Percentiles rank a stretch among this genome's conserved stretches.
Conservation (phyloP, 257 asterid genomes). For the Eustoma russellianum region DNA sequence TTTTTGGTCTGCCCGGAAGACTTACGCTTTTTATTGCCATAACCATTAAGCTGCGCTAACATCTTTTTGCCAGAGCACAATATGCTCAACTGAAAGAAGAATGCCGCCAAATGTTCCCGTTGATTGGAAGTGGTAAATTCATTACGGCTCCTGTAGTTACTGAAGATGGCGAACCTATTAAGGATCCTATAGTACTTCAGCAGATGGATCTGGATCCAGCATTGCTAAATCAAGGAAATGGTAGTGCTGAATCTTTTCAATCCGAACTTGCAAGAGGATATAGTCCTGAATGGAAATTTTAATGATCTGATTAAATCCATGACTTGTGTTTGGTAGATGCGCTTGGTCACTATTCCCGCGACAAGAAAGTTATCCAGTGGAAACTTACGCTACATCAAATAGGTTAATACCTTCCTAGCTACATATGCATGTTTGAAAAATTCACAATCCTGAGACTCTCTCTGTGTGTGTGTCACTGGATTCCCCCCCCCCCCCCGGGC, state of each 20-base stretch:
- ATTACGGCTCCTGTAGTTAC: conserved; percentile 88
- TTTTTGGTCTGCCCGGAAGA: too few relatives aligned
- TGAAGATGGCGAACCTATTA: conserved; percentile 74
- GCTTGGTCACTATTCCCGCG: conserved; percentile 16
- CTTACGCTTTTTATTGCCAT: too few relatives aligned
- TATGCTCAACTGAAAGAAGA: conserved; percentile 72
- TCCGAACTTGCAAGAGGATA: background rate
- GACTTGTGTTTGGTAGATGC: conserved; percentile 9
- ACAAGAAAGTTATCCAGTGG: conserved; percentile 72
- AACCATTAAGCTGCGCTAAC: too few relatives aligned
- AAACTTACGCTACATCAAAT: conserved; percentile 43
- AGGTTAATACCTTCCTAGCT: conserved; percentile 44
- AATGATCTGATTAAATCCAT: background rate
- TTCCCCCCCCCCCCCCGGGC: too few relatives aligned
- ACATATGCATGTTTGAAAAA: background rate
- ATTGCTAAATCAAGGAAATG: conserved; percentile 12
- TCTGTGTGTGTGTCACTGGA: too few relatives aligned
- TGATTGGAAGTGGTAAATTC: conserved; percentile 80
- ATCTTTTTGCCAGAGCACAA: conserved; percentile 37
- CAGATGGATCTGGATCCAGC: conserved; percentile 38
- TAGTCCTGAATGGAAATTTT: background rate
- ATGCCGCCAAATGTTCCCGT: conserved; percentile 73
- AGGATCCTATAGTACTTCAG: conserved; percentile 81
- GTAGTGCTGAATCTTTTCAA: conserved; percentile 13
- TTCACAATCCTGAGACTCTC: background rate